phyloP scores from a whole-genome alignment of 768 basidiomycete species.

The Termitomyces sp. region DNA sequence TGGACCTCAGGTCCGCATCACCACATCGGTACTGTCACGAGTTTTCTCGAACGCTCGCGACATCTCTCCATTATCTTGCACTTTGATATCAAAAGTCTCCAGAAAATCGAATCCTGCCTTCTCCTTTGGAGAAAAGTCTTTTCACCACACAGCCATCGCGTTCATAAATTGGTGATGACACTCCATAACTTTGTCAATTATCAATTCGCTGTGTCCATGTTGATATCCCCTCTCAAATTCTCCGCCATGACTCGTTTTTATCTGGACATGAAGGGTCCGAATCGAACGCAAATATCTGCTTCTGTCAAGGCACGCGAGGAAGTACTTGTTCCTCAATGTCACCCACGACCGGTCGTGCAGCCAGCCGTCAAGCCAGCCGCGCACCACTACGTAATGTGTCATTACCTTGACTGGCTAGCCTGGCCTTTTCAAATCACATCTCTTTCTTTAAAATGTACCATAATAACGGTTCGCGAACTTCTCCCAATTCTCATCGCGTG shows the following conservation, averaged over 20 bases:
- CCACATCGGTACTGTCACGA: constrained; percentile 3
- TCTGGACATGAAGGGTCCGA: constrained; percentile 4
- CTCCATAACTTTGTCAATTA: background rate
- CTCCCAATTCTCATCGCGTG: constrained; percentile 12
- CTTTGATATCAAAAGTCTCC: background rate
- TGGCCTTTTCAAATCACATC: constrained; percentile 9
- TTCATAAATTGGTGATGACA: constrained; percentile 2
- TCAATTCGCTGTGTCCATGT: background rate
- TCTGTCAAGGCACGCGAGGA: constrained; percentile 5
- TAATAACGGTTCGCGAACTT: constrained; percentile 4
- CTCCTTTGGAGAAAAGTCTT: background rate
- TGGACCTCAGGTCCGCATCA: constrained; percentile 2
- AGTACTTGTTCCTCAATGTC: background rate
- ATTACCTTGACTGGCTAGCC: constrained; percentile 11
- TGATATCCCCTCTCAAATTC: constrained; percentile 2
- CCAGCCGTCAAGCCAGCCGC: background rate
- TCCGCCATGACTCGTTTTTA: constrained; percentile 6
- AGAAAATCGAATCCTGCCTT: background rate
- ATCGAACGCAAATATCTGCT: constrained; percentile 3
- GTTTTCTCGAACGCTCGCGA: constrained; percentile 10
- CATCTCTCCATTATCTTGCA: constrained; percentile 9
- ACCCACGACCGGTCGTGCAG: background rate
- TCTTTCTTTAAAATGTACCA: constrained; percentile 11
- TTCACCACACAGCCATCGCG: constrained; percentile 2
- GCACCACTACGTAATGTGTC: background rate